These are phyloP conservation scores for Amanita pallidorosea DNA, from an alignment of 768 basidiomycete genomes.

Conservation along the genomic window DNA sequence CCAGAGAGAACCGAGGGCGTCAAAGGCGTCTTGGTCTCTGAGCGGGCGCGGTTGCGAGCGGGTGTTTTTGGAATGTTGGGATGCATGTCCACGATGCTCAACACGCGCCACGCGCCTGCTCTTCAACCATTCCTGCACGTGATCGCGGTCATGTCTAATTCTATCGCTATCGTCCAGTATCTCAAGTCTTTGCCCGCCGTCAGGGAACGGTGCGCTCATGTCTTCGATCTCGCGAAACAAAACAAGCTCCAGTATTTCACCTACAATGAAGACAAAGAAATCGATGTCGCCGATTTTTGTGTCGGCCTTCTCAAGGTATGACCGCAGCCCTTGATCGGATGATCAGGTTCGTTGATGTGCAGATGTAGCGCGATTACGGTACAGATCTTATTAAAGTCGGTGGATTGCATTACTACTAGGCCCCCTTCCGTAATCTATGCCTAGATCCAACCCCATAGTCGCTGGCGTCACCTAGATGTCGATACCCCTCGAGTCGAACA, in stretches of 20 bases:
- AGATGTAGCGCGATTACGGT: conserved; percentile 60
- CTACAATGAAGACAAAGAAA: conserved; percentile 71
- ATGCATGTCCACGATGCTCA: neutral
- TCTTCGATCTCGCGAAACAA: conserved; percentile 66
- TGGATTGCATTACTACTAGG: conserved; percentile 1
- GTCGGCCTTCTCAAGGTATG: conserved; percentile 67
- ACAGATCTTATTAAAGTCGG: conserved; percentile 53
- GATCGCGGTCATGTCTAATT: conserved; percentile 3
- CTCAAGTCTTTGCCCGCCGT: conserved; percentile 85
- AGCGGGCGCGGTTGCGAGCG: conserved; percentile 32
- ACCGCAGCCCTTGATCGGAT: neutral
- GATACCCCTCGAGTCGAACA: conserved; percentile 53
- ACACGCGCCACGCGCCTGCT: neutral
- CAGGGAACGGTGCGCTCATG: conserved; percentile 70
- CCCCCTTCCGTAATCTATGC: neutral
- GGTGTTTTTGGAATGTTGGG: conserved; percentile 33
- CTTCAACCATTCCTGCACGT: neutral
- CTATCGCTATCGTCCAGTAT: conserved; percentile 57
- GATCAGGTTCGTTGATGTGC: conserved; percentile 2
- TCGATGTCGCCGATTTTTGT: conserved; percentile 63
- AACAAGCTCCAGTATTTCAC: conserved; percentile 79
- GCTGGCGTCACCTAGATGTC: conserved; percentile 83
- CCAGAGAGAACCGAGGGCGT: conserved; percentile 35
- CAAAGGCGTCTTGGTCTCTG: conserved; percentile 39
- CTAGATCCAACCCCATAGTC: conserved; percentile 79